Evolutionary conservation across 495 filamentous ascomycete species (phyloP).

Genomic region (Cercophora sp.): DNA sequence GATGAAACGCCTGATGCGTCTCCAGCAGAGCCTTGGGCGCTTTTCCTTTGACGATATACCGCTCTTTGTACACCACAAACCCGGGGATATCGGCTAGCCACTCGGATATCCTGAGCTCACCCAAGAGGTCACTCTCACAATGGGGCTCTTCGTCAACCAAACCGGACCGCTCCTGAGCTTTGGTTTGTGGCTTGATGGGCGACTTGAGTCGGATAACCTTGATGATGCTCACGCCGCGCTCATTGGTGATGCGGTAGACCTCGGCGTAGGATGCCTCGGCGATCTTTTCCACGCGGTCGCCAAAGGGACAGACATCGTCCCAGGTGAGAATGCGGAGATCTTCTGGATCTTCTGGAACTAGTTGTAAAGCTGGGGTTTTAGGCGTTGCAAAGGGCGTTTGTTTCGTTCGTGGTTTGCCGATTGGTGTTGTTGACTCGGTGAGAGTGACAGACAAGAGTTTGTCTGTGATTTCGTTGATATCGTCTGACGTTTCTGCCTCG

Average conservation of each 20-base stretch:
- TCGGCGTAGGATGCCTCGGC: conserved; percentile 67
- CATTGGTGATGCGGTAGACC: conserved; percentile 58
- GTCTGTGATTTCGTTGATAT: conserved; percentile 10
- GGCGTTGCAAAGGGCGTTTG: neutral
- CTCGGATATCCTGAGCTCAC: conserved; percentile 72
- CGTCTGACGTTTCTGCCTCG: too few species aligned
- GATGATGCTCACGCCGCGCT: conserved; percentile 46
- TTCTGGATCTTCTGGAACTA: conserved; percentile 3
- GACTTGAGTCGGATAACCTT: conserved; percentile 49
- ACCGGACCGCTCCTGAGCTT: conserved; percentile 41
- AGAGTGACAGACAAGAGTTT: neutral
- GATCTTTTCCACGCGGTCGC: conserved; percentile 56
- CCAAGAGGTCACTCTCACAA: conserved; percentile 35
- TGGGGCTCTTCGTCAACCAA: conserved; percentile 48
- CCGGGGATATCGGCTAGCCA: conserved; percentile 74
- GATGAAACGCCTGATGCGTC: conserved; percentile 61
- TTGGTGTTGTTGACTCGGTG: neutral
- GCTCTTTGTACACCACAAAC: conserved; percentile 85
- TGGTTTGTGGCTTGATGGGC: conserved; percentile 43
- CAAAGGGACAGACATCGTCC: conserved; percentile 45
- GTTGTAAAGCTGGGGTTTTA: neutral
- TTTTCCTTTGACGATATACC: conserved; percentile 67
- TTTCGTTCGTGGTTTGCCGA: neutral
- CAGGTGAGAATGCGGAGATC: conserved; percentile 42
- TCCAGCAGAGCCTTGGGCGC: conserved; percentile 58